Evolutionary conservation across 2,329 filamentous ascomycete genomes (phyloP), one percentile per base, ranked within the genome.

Genomic region (Neofusicoccum sp.): DNA sequence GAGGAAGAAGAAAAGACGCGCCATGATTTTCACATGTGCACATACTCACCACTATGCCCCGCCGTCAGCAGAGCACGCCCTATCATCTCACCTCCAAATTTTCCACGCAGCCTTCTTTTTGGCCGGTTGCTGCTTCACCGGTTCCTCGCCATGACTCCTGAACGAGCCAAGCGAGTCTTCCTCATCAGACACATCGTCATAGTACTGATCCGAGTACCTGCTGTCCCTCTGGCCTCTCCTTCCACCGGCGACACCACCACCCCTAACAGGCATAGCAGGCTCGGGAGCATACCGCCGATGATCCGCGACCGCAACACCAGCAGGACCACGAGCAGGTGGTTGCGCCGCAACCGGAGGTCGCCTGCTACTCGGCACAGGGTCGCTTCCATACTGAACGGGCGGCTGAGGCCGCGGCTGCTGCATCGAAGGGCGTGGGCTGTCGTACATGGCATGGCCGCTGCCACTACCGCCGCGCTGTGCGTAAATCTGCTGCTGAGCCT

Each of bases 31-130:
- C 34, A 14, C 34, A 38, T 7, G 7, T 38, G 7, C 34, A 38
- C 34, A 7, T 14, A 7, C 34, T 38, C 34, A 38, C 34, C 34
- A 7, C 24, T 30, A 30, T 16, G 7, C 28, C 14, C n/a, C 26
- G 3, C 9, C 2, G 12, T 41, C 30, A 7, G 7, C 7, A 4
- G 24, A 24, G 12, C 28, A 48, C 34, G 16, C 28, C 31, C 4
- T 20, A 45, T 26, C 11, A 12, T n/a, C 26, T 61, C 44, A 53
- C 65, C 51, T 54, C 74, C 72, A 72, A 65, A 74, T 71, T 71
- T 72, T 73, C 73, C 70, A 75, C 65, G 68, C 71, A 62, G 63
- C 69, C 64, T 77, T 78, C 56, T 73, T 78, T 62, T 73, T 68
- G n/a, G 69, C 69, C 31, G 67, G 63, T 36, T 69, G 12, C 47